Base-by-base conservation (phyloP, 768 basidiomycete species). In the Lentinula detonsa region DNA sequence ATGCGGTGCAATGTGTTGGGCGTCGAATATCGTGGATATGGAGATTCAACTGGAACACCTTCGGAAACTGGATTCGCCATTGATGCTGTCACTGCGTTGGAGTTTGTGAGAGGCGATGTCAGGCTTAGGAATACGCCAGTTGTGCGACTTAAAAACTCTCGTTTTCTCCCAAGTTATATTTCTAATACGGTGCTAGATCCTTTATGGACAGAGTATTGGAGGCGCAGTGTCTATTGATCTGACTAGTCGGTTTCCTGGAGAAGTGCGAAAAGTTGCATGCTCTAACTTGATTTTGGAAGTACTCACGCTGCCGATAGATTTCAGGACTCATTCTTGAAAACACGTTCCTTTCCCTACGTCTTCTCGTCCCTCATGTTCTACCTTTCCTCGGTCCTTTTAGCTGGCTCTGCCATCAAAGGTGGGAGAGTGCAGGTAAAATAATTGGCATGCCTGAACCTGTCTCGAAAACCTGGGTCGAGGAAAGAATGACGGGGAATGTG, bases 1-100 rank as follows among this genome's bases (percentile, higher is more conserved):
- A 87, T 93, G 85, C 81, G 91, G 15, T 97, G 94, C 72, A 98
- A 98, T 70, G 94, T 98, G 2, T 75, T 98, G 43, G 94, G 97
- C 89, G 75, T 96, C 61, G 94, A 91, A 54, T 99, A 99, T 69
- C 77, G 96, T 68, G 95, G 95, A 16, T 98, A 98, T 68, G 96
- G 95, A 3, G 80, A 76, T 23, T 95, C 93, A 0, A 90, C 95
- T 66, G 96, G 96, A 1, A 80, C 81, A 0, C 92, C 95, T 0
- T 92, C 88, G 15, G 93, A 97, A 72, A 82, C 62, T 92, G 91
- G 89, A 37, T 76, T 97, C 40, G 82, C 84, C 62, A 86, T 88
- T 63, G 96, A 98, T 65, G 89, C 95, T 0, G 92, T 94, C 71
- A 85, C 91, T 0, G 83, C 81, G 0, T 81, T 98, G 21, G 85